phyloP scores from a whole-genome alignment of 805 yeast species.

The Peterozyma toletana region DNA sequence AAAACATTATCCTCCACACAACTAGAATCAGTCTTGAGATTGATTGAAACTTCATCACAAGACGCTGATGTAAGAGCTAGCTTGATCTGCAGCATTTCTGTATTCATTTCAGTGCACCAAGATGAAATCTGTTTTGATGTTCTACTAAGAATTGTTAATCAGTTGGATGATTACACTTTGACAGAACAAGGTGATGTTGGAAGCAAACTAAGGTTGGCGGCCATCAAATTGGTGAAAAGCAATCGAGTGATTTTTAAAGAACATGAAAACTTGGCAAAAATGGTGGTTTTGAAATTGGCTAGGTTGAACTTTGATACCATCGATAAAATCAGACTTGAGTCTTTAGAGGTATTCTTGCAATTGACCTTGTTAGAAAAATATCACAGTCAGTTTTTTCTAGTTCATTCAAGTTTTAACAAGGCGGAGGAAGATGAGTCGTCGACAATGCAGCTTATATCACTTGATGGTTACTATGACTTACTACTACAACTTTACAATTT shows the following conservation, averaged over 20 bases:
- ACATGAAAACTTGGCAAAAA: conserved; percentile 5
- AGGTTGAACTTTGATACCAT: conserved; percentile 60
- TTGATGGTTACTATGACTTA: conserved; percentile 19
- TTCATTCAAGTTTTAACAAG: neutral
- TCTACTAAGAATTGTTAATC: conserved; percentile 17
- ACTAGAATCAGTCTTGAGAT: conserved; percentile 16
- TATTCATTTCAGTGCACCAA: conserved; percentile 16
- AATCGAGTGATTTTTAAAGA: conserved; percentile 16
- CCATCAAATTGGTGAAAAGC: conserved; percentile 30
- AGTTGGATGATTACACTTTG: conserved; percentile 69
- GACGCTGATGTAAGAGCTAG: conserved; percentile 21
- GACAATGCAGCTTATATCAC: neutral
- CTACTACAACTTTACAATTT: conserved; percentile 17
- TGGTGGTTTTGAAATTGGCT: conserved; percentile 30
- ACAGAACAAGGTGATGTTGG: conserved; percentile 94
- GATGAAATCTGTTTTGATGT: conserved; percentile 2
- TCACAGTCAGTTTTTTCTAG: conserved; percentile 4
- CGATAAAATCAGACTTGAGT: conserved; percentile 38
- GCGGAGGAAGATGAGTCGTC: conserved; percentile 3
- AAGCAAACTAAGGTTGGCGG: conserved; percentile 52
- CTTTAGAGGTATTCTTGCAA: conserved; percentile 30
- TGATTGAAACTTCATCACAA: conserved; percentile 18
- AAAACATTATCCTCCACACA: conserved; percentile 9
- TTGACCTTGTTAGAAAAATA: conserved; percentile 15
- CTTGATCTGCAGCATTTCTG: conserved; percentile 18